phyloP scores from a whole-genome alignment of 176 grass and related monocot species.

The Musa schizocarpa region DNA sequence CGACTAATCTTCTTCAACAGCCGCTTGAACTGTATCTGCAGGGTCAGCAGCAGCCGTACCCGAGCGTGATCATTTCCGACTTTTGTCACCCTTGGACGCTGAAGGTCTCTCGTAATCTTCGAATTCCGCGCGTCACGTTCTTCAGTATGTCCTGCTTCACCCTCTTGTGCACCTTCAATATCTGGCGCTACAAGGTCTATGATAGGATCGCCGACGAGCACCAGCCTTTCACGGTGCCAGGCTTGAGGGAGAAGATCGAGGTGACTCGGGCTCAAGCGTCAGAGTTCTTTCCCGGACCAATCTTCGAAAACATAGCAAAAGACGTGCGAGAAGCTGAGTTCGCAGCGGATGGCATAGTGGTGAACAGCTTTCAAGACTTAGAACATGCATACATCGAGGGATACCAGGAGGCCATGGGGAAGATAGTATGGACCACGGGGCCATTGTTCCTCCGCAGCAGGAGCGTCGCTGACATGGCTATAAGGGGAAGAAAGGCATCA shows the following conservation, averaged over 20 bases:
- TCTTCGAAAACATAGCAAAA: not conserved
- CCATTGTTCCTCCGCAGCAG: conserved; percentile 43
- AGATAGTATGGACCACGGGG: conserved; percentile 40
- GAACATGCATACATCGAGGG: conserved; percentile 19
- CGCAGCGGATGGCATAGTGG: conserved; percentile 47
- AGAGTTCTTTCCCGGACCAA: not conserved
- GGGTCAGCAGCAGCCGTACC: not conserved
- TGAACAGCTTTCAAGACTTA: conserved; percentile 52
- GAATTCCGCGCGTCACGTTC: conserved; percentile 34
- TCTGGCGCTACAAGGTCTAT: conserved; percentile 31
- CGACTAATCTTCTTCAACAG: conserved; percentile 15
- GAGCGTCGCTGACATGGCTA: not conserved
- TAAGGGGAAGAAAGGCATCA: not conserved
- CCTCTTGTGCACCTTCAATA: conserved; percentile 25
- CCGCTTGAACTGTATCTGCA: conserved; percentile 23
- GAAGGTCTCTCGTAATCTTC: conserved; percentile 29
- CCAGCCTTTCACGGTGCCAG: conserved; percentile 29
- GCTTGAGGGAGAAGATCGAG: conserved; percentile 26
- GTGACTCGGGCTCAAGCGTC: conserved; percentile 31
- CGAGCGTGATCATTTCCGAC: conserved; percentile 40
- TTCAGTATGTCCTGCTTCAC: conserved; percentile 37
- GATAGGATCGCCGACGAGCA: conserved; percentile 14
- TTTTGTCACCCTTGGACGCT: conserved; percentile 43
- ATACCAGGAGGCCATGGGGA: conserved; percentile 27
- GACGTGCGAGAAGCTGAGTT: conserved; percentile 25